These are phyloP conservation scores for Aspergillus novoparasiticus DNA, from an alignment of 2,329 filamentous ascomycete genomes.

Conservation along the genomic window DNA sequence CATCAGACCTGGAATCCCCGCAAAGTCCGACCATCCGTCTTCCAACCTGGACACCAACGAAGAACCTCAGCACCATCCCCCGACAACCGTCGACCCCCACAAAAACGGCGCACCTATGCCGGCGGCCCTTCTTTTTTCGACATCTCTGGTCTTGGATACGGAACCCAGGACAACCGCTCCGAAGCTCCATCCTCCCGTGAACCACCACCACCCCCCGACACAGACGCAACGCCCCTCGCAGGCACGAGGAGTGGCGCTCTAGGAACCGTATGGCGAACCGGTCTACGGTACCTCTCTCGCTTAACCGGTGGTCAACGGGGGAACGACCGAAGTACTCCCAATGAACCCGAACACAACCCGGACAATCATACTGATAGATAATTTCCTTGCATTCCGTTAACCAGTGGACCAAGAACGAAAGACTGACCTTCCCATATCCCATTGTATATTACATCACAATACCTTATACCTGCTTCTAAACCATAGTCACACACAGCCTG, in stretches of 20 bases:
- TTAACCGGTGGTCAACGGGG: slow-evolving; percentile 22
- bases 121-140: slow-evolving; percentile 36
- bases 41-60: slow-evolving; percentile 19
- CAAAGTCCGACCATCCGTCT: slow-evolving; percentile 17
- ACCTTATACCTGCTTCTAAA: neutral
- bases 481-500: neutral
- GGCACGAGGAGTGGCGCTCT: slow-evolving; percentile 30
- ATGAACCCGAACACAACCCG: slow-evolving; percentile 20
- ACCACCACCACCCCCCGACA: slow-evolving; percentile 1
- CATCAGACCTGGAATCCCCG: slow-evolving; percentile 27
- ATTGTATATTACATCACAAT: neutral
- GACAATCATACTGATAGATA: slow-evolving; percentile 1
- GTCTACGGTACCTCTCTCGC: slow-evolving; percentile 27
- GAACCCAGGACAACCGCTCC: slow-evolving; percentile 26
- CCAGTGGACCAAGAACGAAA: neutral
- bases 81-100: slow-evolving; percentile 20
- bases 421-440: neutral
- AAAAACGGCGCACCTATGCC: slow-evolving; percentile 19
- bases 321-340: slow-evolving; percentile 2
- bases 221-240: slow-evolving; percentile 22
- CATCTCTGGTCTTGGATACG: slow-evolving; percentile 27
- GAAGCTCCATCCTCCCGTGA: slow-evolving; percentile 1
- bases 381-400: neutral
- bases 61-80: slow-evolving; percentile 31
- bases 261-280: slow-evolving; percentile 27